A percentile compares a stretch with the other conserved stretches of the same genome.
phyloP scores from a whole-genome alignment of 352 stramenopile species.

The Globisporangium middletonii region DNA sequence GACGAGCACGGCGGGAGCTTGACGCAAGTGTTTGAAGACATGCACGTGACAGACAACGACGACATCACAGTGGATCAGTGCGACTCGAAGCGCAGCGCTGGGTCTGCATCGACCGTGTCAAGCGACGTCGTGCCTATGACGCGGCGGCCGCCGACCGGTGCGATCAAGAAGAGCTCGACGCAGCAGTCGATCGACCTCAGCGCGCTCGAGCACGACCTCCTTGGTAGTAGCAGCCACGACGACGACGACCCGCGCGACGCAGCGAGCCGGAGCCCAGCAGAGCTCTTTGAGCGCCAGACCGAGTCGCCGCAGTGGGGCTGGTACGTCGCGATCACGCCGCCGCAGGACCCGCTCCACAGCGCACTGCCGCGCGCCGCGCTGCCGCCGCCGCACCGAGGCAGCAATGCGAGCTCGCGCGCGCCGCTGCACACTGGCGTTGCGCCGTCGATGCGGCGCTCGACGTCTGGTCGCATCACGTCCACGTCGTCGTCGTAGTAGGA shows the following conservation, averaged over 20 bases:
- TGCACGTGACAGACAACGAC: constrained; percentile 10
- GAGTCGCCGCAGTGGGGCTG: constrained; percentile 84
- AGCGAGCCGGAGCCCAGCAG: too few relatives aligned
- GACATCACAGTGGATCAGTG: too few relatives aligned
- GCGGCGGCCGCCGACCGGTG: background rate
- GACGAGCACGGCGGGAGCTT: constrained; percentile 76
- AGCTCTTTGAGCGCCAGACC: constrained; percentile 25
- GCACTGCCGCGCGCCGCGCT: constrained; percentile 15
- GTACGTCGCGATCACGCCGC: constrained; percentile 83
- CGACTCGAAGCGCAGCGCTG: too few relatives aligned
- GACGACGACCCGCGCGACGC: background rate
- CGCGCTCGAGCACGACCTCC: background rate
- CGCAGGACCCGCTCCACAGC: constrained; percentile 47
- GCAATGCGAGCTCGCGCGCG: background rate
- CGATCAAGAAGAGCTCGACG: constrained; percentile 9
- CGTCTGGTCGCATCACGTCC: constrained; percentile 25
- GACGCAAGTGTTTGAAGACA: constrained; percentile 67
- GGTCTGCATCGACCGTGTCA: background rate
- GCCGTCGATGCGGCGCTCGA: constrained; percentile 19
- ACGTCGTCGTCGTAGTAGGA: background rate
- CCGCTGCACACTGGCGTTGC: background rate
- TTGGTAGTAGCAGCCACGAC: background rate
- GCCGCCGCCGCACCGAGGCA: background rate
- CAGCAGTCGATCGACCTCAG: constrained; percentile 9
- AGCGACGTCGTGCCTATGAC: constrained; percentile 6